Evolutionary conservation across 225 moss, liverwort and hornwort genomes (phyloP).

Genomic region (Bryoerythrophyllum caledonicum): DNA sequence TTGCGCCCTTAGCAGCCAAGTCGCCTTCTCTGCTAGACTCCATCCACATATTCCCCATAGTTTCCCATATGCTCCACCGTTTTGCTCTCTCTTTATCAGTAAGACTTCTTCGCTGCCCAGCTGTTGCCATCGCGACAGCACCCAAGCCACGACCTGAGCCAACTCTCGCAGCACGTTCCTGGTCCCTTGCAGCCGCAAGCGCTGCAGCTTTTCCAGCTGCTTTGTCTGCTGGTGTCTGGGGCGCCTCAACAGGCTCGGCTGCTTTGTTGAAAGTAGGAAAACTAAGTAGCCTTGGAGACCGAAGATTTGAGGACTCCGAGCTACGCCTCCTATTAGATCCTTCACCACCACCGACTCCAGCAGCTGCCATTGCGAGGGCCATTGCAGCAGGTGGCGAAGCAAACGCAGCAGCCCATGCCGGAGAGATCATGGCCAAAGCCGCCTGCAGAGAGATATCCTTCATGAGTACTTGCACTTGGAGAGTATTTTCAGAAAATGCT

Average conservation of each 20-base stretch:
- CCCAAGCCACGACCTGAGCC: slow-evolving; percentile 91
- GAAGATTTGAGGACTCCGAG: slow-evolving; percentile 48
- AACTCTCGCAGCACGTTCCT: slow-evolving; percentile 85
- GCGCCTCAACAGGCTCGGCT: slow-evolving; percentile 55
- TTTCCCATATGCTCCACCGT: slow-evolving; percentile 79
- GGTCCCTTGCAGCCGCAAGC: slow-evolving; percentile 78
- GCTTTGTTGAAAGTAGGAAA: slow-evolving; percentile 63
- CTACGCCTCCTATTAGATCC: slow-evolving; percentile 49
- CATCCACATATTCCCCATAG: slow-evolving; percentile 75
- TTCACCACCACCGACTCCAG: slow-evolving; percentile 89
- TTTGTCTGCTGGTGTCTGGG: slow-evolving; percentile 58
- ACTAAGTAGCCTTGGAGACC: slow-evolving; percentile 58
- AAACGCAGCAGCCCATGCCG: slow-evolving; percentile 92
- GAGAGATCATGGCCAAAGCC: slow-evolving; percentile 79
- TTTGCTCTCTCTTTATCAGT: slow-evolving; percentile 77
- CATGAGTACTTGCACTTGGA: slow-evolving; percentile 15
- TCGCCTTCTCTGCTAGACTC: slow-evolving; percentile 42
- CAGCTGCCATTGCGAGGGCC: slow-evolving; percentile 92
- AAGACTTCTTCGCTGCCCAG: slow-evolving; percentile 70
- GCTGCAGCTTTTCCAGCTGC: slow-evolving; percentile 74
- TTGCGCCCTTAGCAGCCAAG: slow-evolving; percentile 18
- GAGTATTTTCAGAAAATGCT: not conserved
- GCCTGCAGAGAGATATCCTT: slow-evolving; percentile 49
- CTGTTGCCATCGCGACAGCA: slow-evolving; percentile 93
- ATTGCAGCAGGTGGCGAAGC: slow-evolving; percentile 91